Percentiles rank a stretch among this genome's conserved stretches.
Evolutionary conservation across 2,329 filamentous ascomycete genomes (phyloP).

Genomic region (Metarhizium humberi): DNA sequence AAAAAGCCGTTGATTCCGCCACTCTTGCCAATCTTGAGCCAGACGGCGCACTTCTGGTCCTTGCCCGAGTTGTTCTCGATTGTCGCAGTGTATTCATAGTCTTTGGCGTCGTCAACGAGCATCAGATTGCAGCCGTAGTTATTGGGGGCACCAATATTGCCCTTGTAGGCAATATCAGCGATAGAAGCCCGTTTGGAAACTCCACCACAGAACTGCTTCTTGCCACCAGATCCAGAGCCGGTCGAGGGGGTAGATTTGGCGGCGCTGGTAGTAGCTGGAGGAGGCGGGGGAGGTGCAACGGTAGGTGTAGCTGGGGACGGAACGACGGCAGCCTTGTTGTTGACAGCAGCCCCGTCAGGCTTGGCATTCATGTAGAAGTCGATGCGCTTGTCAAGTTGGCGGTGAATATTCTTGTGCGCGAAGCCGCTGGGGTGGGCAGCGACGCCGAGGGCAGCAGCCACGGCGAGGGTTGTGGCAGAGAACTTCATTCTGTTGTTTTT

Average conservation of each 20-base stretch:
- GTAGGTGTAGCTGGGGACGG: neutral
- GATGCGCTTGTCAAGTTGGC: conserved; percentile 19
- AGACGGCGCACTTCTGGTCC: conserved; percentile 32
- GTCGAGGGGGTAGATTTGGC: conserved; percentile 6
- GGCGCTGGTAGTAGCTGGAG: conserved; percentile 8
- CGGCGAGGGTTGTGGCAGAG: conserved; percentile 24
- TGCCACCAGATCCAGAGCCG: conserved; percentile 11
- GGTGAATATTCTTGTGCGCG: conserved; percentile 25
- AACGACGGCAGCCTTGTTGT: conserved; percentile 1
- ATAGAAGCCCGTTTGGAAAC: conserved; percentile 35
- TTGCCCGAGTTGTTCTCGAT: conserved; percentile 28
- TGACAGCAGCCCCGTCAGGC: conserved; percentile 14
- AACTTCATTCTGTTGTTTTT: conserved; percentile 27
- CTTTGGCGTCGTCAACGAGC: conserved; percentile 25
- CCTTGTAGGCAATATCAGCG: conserved; percentile 35
- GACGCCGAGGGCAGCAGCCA: conserved; percentile 31
- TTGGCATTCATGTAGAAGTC: conserved; percentile 26
- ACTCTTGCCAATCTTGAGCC: conserved; percentile 42
- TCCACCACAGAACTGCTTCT: conserved; percentile 26
- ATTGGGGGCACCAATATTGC: conserved; percentile 33
- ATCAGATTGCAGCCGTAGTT: conserved; percentile 46
- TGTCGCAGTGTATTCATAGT: conserved; percentile 35
- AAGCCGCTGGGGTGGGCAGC: conserved; percentile 31
- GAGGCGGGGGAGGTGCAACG: too few species aligned
- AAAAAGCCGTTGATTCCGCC: conserved; percentile 39